Evolutionary conservation across 2,329 filamentous ascomycete species (phyloP).

Genomic region (Fusarium luffae): DNA sequence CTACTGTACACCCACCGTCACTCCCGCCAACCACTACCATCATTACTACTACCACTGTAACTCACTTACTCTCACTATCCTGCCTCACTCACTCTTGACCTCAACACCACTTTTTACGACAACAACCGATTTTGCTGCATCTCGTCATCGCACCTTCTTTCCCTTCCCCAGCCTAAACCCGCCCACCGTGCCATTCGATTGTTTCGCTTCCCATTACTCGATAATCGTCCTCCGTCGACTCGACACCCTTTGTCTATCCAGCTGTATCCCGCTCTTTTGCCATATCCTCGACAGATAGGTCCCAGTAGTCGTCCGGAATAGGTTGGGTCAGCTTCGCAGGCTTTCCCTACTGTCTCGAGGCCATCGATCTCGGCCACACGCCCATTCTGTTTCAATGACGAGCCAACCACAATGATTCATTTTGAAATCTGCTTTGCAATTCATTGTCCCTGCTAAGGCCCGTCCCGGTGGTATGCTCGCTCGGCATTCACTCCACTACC

Average conservation of each 20-base stretch:
- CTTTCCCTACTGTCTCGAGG: constrained; percentile 34
- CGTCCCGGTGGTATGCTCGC: constrained; percentile 50
- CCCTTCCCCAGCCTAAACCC: neutral
- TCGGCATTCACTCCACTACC: constrained; percentile 45
- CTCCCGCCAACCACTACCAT: constrained; percentile 39
- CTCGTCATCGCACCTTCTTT: constrained; percentile 16
- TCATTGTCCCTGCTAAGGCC: constrained; percentile 47
- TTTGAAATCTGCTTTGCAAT: constrained; percentile 44
- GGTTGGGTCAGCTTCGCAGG: constrained; percentile 45
- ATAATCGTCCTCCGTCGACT: constrained; percentile 18
- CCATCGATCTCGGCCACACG: constrained; percentile 36
- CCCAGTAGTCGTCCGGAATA: constrained; percentile 44
- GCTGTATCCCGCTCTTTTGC: constrained; percentile 42
- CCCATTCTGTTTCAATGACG: constrained; percentile 46
- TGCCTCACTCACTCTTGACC: constrained; percentile 27
- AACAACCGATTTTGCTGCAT: constrained; percentile 31
- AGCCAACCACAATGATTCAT: constrained; percentile 52
- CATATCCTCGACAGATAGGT: constrained; percentile 36
- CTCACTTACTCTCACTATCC: constrained; percentile 15
- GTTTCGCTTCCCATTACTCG: constrained; percentile 10
- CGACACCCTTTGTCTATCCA: constrained; percentile 35
- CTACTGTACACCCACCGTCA: constrained; percentile 37
- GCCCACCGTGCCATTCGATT: neutral
- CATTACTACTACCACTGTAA: constrained; percentile 17
- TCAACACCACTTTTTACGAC: constrained; percentile 35